phyloP scores from a whole-genome alignment of 179 eudicot genomes.

The Amaranthus tricolor region DNA sequence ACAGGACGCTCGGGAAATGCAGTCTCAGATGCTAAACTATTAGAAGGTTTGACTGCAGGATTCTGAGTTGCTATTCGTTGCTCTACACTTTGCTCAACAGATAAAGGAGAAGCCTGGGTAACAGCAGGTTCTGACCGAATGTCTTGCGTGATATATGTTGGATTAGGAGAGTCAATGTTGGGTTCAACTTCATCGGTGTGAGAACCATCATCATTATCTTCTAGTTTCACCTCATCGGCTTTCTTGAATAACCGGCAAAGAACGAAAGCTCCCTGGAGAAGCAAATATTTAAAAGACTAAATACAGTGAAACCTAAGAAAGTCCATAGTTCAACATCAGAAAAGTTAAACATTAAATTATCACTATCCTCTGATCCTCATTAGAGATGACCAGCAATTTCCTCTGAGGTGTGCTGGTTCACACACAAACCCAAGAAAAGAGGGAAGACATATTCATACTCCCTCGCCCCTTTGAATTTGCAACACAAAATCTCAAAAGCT shows the following conservation, averaged over 20 bases:
- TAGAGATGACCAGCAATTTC: background rate
- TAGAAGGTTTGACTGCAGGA: slow-evolving; percentile 29
- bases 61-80: slow-evolving; percentile 35
- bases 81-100: slow-evolving; percentile 28
- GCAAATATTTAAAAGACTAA: slow-evolving; percentile 3
- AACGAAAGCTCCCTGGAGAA: slow-evolving; percentile 66
- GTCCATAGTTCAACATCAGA: background rate
- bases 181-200: slow-evolving; percentile 54
- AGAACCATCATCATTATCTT: slow-evolving; percentile 53
- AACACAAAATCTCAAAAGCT: too few species aligned
- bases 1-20: slow-evolving; percentile 29
- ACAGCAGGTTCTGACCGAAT: slow-evolving; percentile 36
- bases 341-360: background rate
- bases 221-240: slow-evolving; percentile 50
- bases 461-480: too few species aligned
- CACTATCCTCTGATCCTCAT: background rate
- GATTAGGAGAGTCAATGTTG: slow-evolving; percentile 40
- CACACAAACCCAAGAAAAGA: background rate
- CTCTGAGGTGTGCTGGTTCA: background rate
- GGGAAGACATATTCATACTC: background rate
- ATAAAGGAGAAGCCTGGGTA: slow-evolving; percentile 39
- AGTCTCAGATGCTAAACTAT: slow-evolving; percentile 32
- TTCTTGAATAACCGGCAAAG: slow-evolving; percentile 83
- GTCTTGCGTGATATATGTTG: slow-evolving; percentile 38
- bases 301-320: background rate